Evolutionary conservation across 179 eudicot species (phyloP), one percentile per base, ranked within the genome.

Genomic region (Camellia oleifera): DNA sequence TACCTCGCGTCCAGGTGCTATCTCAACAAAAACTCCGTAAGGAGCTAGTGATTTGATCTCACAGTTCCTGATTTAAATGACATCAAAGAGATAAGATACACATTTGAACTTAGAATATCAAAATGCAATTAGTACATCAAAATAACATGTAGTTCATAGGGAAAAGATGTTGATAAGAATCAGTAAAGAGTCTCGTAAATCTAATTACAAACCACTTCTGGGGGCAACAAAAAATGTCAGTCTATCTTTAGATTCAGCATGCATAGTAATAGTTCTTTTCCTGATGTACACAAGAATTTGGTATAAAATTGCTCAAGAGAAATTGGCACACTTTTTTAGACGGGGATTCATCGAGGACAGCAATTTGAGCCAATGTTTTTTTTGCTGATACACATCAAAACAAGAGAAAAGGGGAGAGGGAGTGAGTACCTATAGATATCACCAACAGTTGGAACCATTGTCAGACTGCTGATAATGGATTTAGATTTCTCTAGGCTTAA

Each of bases 1-100:
- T 91, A 96, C 99, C 99, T 97, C 99, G 81, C 90, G 90, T 67
- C 99, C 99, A 74, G 97, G 98, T 54, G 97, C 91, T 83, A 97
- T 94, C 89, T 97, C 99, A 69, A 94, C 93, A 81, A 97, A 97
- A 64, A 81, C 97, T 79, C 99, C 99, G 80, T 92, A 97, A 80
- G 98, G 88, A 68, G 93, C 88, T 63, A 94, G 80, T 62, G 99
- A 86, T 85, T 93, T 97, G 81, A 97, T 94, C 82, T 88, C 97
- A 72, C 99, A 89, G 72, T 94, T 89, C 93, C 97, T 96, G 91
- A 80, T 52, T 61, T 61, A 74, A 79, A 79, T 75, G 50, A 75
- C 18, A 60, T 11, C 57, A 78, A 6, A 67, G 78, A 42, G 26
- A 32, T 65, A 53, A 56, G 50, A 67, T 67, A 77, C 9, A 68